These are phyloP conservation scores for Boletellus deceptivus DNA, from an alignment of 1,284 basidiomycete genomes.

Conservation along the genomic window DNA sequence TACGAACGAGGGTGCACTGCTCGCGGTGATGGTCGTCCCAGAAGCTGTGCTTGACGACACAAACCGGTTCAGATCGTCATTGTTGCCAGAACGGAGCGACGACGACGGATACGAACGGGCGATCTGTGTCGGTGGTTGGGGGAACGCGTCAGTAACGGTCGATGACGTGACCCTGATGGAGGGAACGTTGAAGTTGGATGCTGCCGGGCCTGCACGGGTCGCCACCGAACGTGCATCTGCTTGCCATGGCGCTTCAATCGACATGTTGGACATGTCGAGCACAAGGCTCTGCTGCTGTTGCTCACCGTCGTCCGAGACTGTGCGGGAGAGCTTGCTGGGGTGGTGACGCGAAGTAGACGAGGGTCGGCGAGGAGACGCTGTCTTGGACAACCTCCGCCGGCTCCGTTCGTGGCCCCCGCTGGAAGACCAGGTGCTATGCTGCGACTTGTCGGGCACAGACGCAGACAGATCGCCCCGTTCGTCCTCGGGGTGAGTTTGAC, in stretches of 20 bases:
- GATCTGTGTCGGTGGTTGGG: slow-evolving; percentile 16
- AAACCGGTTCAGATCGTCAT: slow-evolving; percentile 80
- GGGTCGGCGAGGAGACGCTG: slow-evolving; percentile 27
- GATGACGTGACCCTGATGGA: slow-evolving; percentile 31
- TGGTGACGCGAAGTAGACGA: slow-evolving; percentile 24
- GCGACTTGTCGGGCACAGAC: slow-evolving; percentile 21
- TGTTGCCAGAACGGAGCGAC: slow-evolving; percentile 48
- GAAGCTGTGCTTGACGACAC: slow-evolving; percentile 81
- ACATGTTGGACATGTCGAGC: slow-evolving; percentile 37
- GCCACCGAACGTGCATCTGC: slow-evolving; percentile 10
- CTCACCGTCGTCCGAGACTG: slow-evolving; percentile 27
- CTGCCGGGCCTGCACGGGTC: slow-evolving; percentile 15
- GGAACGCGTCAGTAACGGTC: slow-evolving; percentile 13
- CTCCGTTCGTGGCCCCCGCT: slow-evolving; percentile 19
- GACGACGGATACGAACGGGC: slow-evolving; percentile 48
- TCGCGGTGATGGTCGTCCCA: slow-evolving; percentile 68
- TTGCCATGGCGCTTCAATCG: slow-evolving; percentile 35
- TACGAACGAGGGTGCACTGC: slow-evolving; percentile 74
- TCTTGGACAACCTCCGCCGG: slow-evolving; percentile 23
- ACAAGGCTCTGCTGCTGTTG: slow-evolving; percentile 11
- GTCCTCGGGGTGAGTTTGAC: slow-evolving; percentile 38
- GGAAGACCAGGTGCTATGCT: slow-evolving; percentile 16
- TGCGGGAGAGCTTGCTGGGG: slow-evolving; percentile 25
- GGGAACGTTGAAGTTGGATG: slow-evolving; percentile 25
- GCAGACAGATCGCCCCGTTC: slow-evolving; percentile 19